phyloP scores from a whole-genome alignment of 1,284 basidiomycete species.

The Pholiota adiposa region DNA sequence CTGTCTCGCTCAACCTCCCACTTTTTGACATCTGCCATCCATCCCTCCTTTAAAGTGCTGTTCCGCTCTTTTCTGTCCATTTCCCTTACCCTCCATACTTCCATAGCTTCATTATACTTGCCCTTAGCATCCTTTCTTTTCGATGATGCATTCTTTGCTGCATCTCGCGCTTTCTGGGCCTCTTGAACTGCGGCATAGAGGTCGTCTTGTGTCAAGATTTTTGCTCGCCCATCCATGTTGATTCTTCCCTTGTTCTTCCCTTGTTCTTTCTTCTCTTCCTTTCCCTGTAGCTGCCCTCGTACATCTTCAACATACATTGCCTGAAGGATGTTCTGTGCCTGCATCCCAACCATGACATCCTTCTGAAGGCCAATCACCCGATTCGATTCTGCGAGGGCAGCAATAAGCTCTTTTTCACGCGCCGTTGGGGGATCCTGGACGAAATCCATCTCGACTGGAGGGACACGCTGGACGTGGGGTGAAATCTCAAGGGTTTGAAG shows the following conservation, averaged over 20 bases:
- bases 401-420: no score
- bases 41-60: background rate
- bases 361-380: no score
- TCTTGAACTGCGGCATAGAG: background rate
- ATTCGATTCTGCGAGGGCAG: no score
- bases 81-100: background rate
- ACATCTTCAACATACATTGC: slow-evolving; percentile 1
- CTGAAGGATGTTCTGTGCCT: no score
- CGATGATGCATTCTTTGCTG: background rate
- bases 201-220: background rate
- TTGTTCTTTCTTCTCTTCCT: background rate
- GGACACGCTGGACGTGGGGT: no score
- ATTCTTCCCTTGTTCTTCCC: no score
- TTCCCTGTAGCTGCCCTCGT: background rate
- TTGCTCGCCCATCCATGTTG: background rate
- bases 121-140: background rate
- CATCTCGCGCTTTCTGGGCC: background rate
- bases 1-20: background rate
- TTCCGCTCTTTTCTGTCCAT: background rate
- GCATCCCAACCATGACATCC: no score
- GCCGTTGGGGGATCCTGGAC: no score
- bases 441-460: no score
- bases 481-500: no score
- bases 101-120: background rate
- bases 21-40: background rate